Evolutionary conservation across 257 asterid species (phyloP), one percentile per base, ranked within the genome.

Genomic region (Leonotis leonurus): DNA sequence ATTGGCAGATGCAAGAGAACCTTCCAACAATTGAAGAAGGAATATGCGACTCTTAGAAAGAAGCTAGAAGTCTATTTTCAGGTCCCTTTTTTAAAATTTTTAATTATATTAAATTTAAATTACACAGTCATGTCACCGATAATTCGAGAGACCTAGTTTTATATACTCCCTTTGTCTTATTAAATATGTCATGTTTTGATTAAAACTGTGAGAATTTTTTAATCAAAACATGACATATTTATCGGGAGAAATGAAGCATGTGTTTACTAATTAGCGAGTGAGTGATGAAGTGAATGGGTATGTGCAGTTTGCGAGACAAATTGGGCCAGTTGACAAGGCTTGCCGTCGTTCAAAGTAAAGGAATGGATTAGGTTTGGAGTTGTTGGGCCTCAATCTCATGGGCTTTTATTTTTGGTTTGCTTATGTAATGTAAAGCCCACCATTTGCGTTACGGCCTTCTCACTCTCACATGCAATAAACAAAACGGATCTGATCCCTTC

Each of bases 41-140:
- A 90, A 77, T 70, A 85, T 70, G 66, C 76, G 25, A 32, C 85
- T 60, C 83, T 87, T 0, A 83, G 12, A 73, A 85, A 74, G 86
- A 87, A 90, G 63, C 86, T 90, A 30, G 85, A 87, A 82, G 60
- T 55, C 60, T 90, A 90, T 57, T 90, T 87, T 74, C 89, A 85
- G 96, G 96, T 87, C 6, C 73, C 67, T 3, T 12, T 24, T 25
- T 35, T 13, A n/a, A n/a, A n/a, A n/a, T n/a, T n/a, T n/a, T n/a
- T n/a, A n/a, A n/a, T n/a, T n/a, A n/a, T n/a, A n/a, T n/a, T n/a
- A n/a, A n/a, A n/a, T n/a, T n/a, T n/a, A n/a, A n/a, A n/a, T n/a
- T n/a, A n/a, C n/a, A n/a, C n/a, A n/a, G n/a, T n/a, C n/a, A n/a
- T n/a, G n/a, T n/a, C n/a, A n/a, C n/a, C n/a, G n/a, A n/a, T n/a